Percentiles rank a stretch among this genome's conserved stretches.
Evolutionary conservation across 495 filamentous ascomycete genomes (phyloP).

Genomic region (Neurospora sp.): DNA sequence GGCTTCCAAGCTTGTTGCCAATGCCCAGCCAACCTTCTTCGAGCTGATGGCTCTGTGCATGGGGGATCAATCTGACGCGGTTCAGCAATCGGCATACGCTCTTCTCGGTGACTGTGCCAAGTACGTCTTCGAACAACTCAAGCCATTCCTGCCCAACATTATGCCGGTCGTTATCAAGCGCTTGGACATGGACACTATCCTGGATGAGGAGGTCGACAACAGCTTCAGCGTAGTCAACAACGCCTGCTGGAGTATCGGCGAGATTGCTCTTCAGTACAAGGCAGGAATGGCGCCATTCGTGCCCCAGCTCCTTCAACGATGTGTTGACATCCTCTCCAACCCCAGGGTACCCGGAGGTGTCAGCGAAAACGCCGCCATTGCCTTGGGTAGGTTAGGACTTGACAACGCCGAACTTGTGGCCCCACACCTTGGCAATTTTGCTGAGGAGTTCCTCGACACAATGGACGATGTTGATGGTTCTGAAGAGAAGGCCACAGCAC

Average conservation of each 20-base stretch:
- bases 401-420: constrained; percentile 66
- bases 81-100: constrained; percentile 92
- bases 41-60: constrained; percentile 84
- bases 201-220: constrained; percentile 62
- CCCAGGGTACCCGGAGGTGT: constrained; percentile 82
- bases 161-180: constrained; percentile 76
- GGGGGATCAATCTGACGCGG: constrained; percentile 85
- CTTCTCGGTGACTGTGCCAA: constrained; percentile 94
- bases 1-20: constrained; percentile 63
- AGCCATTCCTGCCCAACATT: constrained; percentile 58
- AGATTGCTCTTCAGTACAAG: constrained; percentile 77
- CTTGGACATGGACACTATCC: constrained; percentile 67
- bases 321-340: constrained; percentile 69
- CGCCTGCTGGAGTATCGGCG: constrained; percentile 93
- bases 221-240: constrained; percentile 94
- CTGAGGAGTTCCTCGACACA: constrained; percentile 66
- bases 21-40: constrained; percentile 74
- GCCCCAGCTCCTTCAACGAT: constrained; percentile 62
- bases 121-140: constrained; percentile 79
- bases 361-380: constrained; percentile 90
- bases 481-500: constrained; percentile 89
- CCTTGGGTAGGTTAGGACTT: constrained; percentile 82
- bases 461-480: constrained; percentile 80
- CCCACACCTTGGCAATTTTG: constrained; percentile 71
- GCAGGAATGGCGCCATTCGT: constrained; percentile 65